Evolutionary conservation across 2,329 filamentous ascomycete species (phyloP), one percentile per base, ranked within the genome.

Genomic region (Alternaria triticina): DNA sequence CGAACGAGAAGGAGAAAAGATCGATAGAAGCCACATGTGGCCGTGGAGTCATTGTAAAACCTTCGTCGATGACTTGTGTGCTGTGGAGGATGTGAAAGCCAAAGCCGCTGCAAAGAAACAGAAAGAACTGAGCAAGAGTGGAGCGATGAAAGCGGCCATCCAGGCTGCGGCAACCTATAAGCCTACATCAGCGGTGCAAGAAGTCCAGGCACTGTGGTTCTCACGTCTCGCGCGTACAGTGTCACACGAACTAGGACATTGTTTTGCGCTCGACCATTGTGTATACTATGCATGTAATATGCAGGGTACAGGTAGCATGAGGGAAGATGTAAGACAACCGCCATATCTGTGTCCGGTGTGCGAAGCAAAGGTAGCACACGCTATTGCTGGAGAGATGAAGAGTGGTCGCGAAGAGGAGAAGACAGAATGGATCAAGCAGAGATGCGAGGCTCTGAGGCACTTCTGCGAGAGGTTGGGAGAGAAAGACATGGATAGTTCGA

Each of bases 171-270:
- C 27, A n/a, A 11, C 28, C 8, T 54, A 61, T 20, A n/a, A 66
- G 20, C 27, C 62, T 61, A 50, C 12, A 40, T 62, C 57, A 13
- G 63, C 64, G 15, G 33, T 25, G 11, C 55, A 75, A 1, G 75
- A 78, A 1, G 61, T 80, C 1, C 70, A 75, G 0, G 82, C 77
- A 0, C 71, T 89, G 2, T 91, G 89, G 88, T 83, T 91, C 13
- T 10, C 82, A 86, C 11, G 75, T 87, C 3, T 87, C 82, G 56
- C 85, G 85, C 54, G 70, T 6, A 77, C 89, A 0, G 86, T 85
- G 1, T 83, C 84, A 2, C 90, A 92, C 71, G 90, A 92, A 70
- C 77, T 92, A 0, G 87, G 88, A 0, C 90, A 91, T 74, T 92
- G 89, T 70, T 84, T 92, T 40, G 88, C 86, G 1, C 63, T 92